Evolutionary conservation across 495 filamentous ascomycete genomes (phyloP).

Genomic region (Aspergillus steynii): DNA sequence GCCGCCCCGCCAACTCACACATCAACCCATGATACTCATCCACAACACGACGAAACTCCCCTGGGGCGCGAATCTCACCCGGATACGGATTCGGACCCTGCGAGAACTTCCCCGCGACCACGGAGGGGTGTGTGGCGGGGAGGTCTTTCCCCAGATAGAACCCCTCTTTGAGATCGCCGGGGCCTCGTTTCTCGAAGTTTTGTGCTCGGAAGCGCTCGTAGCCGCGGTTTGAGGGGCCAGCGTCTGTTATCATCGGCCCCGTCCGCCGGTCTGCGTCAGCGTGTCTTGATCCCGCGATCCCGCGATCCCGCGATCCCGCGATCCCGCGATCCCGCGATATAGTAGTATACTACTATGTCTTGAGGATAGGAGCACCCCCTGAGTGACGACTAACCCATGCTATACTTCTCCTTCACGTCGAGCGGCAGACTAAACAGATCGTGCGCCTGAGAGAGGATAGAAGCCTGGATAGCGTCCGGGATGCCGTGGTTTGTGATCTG

Average conservation of each 20-base stretch:
- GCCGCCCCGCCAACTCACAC: conserved; percentile 25
- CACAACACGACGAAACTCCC: conserved; percentile 30
- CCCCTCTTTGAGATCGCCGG: conserved; percentile 50
- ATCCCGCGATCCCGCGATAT: background rate
- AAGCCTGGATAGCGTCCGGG: conserved; percentile 60
- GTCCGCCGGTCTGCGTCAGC: background rate
- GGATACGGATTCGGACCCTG: conserved; percentile 51
- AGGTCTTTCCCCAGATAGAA: conserved; percentile 44
- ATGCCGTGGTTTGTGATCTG: conserved; percentile 82
- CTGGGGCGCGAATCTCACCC: conserved; percentile 29
- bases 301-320: background rate
- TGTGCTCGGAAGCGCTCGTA: conserved; percentile 48
- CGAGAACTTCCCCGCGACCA: conserved; percentile 31
- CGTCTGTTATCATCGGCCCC: conserved; percentile 11
- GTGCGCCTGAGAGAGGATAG: conserved; percentile 65
- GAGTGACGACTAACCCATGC: conserved; percentile 3
- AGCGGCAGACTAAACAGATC: conserved; percentile 74
- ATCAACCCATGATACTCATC: conserved; percentile 28
- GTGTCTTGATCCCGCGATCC: too few species aligned
- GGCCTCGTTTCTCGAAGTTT: conserved; percentile 35
- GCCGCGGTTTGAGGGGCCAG: conserved; percentile 31
- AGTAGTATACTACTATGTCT: too few species aligned
- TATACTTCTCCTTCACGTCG: conserved; percentile 48
- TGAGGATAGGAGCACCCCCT: too few species aligned
- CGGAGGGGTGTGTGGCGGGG: conserved; percentile 30